phyloP scores from a whole-genome alignment of 2,329 filamentous ascomycete species.

The Arthrinium puccinioides region DNA sequence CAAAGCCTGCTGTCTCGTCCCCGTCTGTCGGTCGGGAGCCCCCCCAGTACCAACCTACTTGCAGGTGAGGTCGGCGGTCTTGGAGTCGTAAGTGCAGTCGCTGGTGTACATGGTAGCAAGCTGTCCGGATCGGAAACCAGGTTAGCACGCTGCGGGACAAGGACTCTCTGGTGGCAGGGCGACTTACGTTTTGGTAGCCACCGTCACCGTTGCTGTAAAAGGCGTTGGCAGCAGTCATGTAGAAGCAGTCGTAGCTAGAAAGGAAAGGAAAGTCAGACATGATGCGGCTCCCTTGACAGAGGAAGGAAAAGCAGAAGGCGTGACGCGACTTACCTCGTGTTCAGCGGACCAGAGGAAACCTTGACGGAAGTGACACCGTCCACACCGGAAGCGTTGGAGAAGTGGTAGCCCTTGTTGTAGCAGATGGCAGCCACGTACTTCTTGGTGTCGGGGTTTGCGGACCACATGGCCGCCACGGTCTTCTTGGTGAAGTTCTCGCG shows the following conservation, averaged over 20 bases:
- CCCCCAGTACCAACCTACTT: too few species aligned
- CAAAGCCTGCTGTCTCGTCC: background rate
- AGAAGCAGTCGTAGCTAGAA: conserved; percentile 11
- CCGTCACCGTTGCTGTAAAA: conserved; percentile 9
- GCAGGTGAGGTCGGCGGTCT: conserved; percentile 5
- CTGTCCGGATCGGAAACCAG: background rate
- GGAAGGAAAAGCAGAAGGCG: too few species aligned
- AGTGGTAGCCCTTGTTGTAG: conserved; percentile 12
- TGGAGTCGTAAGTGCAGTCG: conserved; percentile 1
- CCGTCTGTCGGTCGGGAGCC: too few species aligned
- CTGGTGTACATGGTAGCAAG: conserved; percentile 1
- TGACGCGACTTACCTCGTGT: conserved; percentile 7
- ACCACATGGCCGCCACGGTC: conserved; percentile 11
- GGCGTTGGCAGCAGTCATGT: conserved; percentile 8
- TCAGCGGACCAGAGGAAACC: conserved; percentile 7
- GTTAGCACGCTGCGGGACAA: background rate
- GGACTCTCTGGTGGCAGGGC: background rate
- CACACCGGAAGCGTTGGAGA: conserved; percentile 4
- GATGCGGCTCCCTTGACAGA: background rate
- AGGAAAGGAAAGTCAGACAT: background rate
- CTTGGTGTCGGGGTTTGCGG: conserved; percentile 8
- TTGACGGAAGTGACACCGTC: conserved; percentile 6
- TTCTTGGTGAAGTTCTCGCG: conserved; percentile 12
- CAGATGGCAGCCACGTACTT: conserved; percentile 9
- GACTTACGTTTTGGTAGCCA: conserved; percentile 10